Conservation (phyloP, 2,329 filamentous ascomycete genomes). For the Mycocentrospora acerina region DNA sequence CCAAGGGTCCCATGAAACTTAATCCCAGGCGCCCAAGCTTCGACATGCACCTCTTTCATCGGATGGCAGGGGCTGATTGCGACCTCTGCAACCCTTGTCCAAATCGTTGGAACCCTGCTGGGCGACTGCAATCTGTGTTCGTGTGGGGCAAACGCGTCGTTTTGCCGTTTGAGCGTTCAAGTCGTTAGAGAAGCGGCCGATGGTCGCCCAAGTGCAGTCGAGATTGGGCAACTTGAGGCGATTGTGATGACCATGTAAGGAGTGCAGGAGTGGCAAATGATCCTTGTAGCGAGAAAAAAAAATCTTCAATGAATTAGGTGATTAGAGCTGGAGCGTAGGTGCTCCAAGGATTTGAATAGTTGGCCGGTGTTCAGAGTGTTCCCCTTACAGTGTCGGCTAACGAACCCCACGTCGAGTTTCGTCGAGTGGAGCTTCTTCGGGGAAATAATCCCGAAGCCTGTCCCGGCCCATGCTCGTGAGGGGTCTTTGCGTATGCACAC, state of each 20-base stretch:
- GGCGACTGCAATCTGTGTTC: constrained; percentile 5
- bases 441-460: neutral
- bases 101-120: constrained; percentile 11
- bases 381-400: too few relatives aligned
- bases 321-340: too few relatives aligned
- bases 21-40: constrained; percentile 8
- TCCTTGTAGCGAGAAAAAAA: too few relatives aligned
- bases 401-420: too few relatives aligned
- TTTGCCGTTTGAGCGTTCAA: constrained; percentile 13
- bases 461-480: constrained; percentile 4
- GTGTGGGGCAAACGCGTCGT: constrained; percentile 8
- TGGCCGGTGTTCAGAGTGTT: too few relatives aligned
- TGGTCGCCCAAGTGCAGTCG: too few relatives aligned
- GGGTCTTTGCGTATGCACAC: constrained; percentile 1
- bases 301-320: too few relatives aligned
- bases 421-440: too few relatives aligned
- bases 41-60: constrained; percentile 11
- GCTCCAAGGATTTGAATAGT: too few relatives aligned
- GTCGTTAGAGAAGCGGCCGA: neutral
- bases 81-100: constrained; percentile 4
- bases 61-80: constrained; percentile 4
- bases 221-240: too few relatives aligned
- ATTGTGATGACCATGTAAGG: too few relatives aligned
- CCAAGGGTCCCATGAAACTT: neutral
- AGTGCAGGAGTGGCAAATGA: too few relatives aligned